Evolutionary conservation across 1,284 basidiomycete species (phyloP), one percentile per base, ranked within the genome.

Genomic region (Apiotrichum siamense): DNA sequence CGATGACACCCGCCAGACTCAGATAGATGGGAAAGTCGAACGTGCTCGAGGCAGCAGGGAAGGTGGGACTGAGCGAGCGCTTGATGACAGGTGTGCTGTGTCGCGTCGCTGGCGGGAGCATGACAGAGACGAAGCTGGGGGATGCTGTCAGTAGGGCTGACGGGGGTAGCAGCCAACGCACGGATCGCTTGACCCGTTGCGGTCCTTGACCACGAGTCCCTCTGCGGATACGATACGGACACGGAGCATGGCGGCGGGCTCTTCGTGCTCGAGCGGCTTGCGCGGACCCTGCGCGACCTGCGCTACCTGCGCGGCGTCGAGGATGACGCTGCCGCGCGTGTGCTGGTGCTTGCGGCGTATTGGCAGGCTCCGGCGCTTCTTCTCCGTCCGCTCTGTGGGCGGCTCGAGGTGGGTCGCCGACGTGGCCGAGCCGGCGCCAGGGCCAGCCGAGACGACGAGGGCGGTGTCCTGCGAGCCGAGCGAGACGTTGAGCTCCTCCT

Each of bases 21-120:
- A 85, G 77, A 62, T 85, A 88, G 23, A 96, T 78, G 0, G 88
- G 86, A 62, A 90, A 87, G 53, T 92, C 86, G 65, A 92, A 93
- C 0, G 87, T 91, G 12, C 88, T 85, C 64, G 86, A 82, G 55
- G 83, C 83, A 13, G 83, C 61, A 0, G 77, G 70, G 70, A 83
- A 97, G 3, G 75, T 72, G 0, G 93, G 93, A 62, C 87, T 85
- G n/a, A 87, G 69, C 0, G 81, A 85, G 54, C 84, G 83, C 68
- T 86, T 89, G 31, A 82, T 75, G n/a, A 88, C 87, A 0, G 89
- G 82, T 0, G 91, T 94, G 31, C 84, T 80, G 39, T 82, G 77
- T n/a, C 84, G 78, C 5, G 78, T 80, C 31, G 80, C 79, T 9
- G 73, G 73, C 0, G 86, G 77, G 27, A 91, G 71, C 1, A 83